Evolutionary conservation across 169 alveolate genomes (phyloP), one percentile per base, ranked within the genome.

Genomic region (Gregarina niphandrodes): DNA sequence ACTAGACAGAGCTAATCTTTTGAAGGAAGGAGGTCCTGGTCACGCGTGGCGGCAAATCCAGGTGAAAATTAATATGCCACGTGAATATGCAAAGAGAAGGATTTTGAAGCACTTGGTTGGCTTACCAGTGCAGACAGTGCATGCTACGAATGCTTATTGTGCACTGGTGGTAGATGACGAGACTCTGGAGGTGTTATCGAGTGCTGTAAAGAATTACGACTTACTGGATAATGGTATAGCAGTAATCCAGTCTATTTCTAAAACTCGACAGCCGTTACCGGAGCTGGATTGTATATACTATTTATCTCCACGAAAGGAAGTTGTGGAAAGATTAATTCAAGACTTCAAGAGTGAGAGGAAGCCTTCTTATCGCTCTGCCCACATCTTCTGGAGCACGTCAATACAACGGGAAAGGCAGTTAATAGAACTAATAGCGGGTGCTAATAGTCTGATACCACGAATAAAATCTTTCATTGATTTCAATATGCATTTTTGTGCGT

Each of bases 211-310:
- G 19, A 49, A 38, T 6, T 51, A 42, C 21, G 61, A 51, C 34
- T 36, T 51, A 4, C 49, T 51, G 13, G 23, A 51, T 22, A 53
- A 51, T 2, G 61, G 61, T 1, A 49, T 51, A 6, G 38, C 50
- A 49, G 57, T 49, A 17, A 42, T 51, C 16, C 53, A 51, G 38
- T 32, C 22, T 0, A 36, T 51, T 11, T 22, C 36, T 24, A 42
- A 51, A 12, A 24, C 20, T 37, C 46, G 61, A 5, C 61, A 51
- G 53, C 61, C 61, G 16, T 39, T 51, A 19, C 61, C 52, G 3
- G 53, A 51, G 43, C 37, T 51, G 26, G 35, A 51, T 20, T 52
- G 53, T 4, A 30, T 51, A 36, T 51, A 51, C 32, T 51, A 42
- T 21, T 36, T 51, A 6, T 51, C 61, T 4, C 53, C 61, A 17